Evolutionary conservation across 495 filamentous ascomycete genomes (phyloP).

Genomic region (Chaetomium fimeti): DNA sequence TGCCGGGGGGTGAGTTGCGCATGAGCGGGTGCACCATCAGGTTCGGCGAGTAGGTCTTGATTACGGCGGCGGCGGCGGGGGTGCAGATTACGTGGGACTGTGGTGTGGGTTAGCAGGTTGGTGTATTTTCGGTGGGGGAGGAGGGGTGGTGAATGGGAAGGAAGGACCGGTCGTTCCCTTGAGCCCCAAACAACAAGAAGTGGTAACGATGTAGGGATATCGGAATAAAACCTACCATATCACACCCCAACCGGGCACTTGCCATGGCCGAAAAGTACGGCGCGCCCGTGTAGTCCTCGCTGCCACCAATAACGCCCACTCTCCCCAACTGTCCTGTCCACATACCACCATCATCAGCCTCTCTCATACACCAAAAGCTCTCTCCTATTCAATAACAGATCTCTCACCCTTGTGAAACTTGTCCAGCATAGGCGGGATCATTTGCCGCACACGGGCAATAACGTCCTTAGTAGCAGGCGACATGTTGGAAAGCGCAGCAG

Average conservation of each 20-base stretch:
- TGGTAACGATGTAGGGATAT: neutral
- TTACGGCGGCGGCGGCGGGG: slow-evolving; percentile 78
- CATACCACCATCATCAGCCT: neutral
- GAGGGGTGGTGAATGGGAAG: neutral
- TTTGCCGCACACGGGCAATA: slow-evolving; percentile 77
- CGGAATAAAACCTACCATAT: slow-evolving; percentile 59
- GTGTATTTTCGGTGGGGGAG: slow-evolving; percentile 13
- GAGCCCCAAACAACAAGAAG: neutral
- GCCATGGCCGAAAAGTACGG: slow-evolving; percentile 98
- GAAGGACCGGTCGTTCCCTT: neutral
- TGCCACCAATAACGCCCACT: slow-evolving; percentile 92
- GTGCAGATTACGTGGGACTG: slow-evolving; percentile 98
- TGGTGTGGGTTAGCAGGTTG: neutral
- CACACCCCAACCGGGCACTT: slow-evolving; percentile 80
- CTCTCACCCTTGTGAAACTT: slow-evolving; percentile 91
- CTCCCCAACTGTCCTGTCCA: slow-evolving; percentile 75
- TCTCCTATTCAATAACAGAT: neutral
- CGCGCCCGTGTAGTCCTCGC: slow-evolving; percentile 92
- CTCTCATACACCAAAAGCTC: neutral
- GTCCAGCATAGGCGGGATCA: slow-evolving; percentile 92
- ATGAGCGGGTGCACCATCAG: slow-evolving; percentile 98
- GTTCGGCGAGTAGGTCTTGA: slow-evolving; percentile 97
- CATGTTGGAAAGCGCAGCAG: slow-evolving; percentile 37
- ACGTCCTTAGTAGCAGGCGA: slow-evolving; percentile 59
- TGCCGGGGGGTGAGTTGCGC: slow-evolving; percentile 61